Conservation (phyloP, 257 asterid genomes). For the Cruciata laevipes region DNA sequence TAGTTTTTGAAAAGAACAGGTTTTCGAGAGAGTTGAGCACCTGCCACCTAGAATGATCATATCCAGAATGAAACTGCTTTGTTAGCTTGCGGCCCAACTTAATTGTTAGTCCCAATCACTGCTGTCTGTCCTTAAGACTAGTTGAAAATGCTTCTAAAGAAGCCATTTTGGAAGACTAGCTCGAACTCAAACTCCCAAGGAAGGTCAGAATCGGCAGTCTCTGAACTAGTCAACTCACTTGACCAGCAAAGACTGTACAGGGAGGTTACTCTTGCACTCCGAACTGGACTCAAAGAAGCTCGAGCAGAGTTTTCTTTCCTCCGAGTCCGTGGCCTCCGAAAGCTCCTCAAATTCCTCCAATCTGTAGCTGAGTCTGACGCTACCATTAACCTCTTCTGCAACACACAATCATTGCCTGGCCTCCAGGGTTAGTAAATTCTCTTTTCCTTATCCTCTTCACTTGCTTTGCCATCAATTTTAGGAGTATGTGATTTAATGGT, state of each 20-base stretch:
- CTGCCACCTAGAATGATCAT: too few species aligned
- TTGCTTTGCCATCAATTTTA: neutral
- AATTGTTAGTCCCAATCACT: neutral
- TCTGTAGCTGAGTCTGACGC: slow-evolving; percentile 72
- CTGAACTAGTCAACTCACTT: slow-evolving; percentile 70
- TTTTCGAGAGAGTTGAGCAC: too few species aligned
- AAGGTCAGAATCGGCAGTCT: slow-evolving; percentile 50
- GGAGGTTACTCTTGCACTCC: slow-evolving; percentile 88
- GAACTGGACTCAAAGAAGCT: slow-evolving; percentile 73
- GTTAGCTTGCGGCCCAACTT: neutral
- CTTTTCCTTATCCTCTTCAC: neutral
- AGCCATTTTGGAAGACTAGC: slow-evolving; percentile 77
- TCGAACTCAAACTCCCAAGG: slow-evolving; percentile 31
- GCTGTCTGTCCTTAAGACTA: neutral
- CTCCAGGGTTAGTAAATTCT: slow-evolving; percentile 54
- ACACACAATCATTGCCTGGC: slow-evolving; percentile 66
- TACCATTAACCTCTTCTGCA: slow-evolving; percentile 61
- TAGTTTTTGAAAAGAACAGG: neutral
- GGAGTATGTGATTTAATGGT: neutral
- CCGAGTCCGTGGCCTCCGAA: slow-evolving; percentile 71
- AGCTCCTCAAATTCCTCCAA: slow-evolving; percentile 80
- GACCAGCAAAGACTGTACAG: slow-evolving; percentile 64
- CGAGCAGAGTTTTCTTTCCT: slow-evolving; percentile 92
- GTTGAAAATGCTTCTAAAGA: slow-evolving; percentile 57
- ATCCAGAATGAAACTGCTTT: neutral